Base-by-base conservation (phyloP, 2,329 filamentous ascomycete species). In the Macrophomina phaseolina region DNA sequence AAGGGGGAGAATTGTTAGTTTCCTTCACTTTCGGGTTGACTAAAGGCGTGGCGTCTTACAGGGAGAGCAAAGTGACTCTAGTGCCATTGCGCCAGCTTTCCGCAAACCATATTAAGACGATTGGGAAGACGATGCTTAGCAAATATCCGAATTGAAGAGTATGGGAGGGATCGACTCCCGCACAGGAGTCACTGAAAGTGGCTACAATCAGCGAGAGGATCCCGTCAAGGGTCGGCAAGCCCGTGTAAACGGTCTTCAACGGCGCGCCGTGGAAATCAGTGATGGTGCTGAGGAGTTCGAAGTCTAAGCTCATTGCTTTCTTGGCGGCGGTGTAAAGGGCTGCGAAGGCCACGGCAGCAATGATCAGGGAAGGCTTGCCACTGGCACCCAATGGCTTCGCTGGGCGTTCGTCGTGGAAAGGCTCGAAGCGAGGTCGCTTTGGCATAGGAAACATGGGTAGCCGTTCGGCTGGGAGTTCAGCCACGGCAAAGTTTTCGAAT, bases 21-120 rank as follows among this genome's bases (percentile, higher is more conserved):
- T 30, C 8, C n/a, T 3, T n/a, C 16, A 28, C 5, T 23, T 28
- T 28, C 36, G 6, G 36, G 2, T 8, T 38, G 36, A 23, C n/a
- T n/a, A 9, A 34, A 8, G 5, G 36, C 1, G 23, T 18, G 0
- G 5, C 14, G 7, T 14, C 67, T 53, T 55, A 68, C 67, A 51
- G 38, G 14, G 51, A 60, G 28, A 67, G 45, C 9, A 61, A 28
- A 5, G 51, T 55, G 8, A 16, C 4, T 23, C 3, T 16, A 30
- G 42, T 65, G 65, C 5, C 32, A 38, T 16, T 30, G 5, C 67
- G 65, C 38, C 61, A 42, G 14, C 58, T 48, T n/a, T 68, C 67
- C 18, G 67, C 36, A 11, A 53, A 65, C 67, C 65, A 67, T 16
- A 67, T 48, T 3, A 68, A n/a, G 28, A 65, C 28, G 3, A 63